These are phyloP conservation scores for Scheffersomyces spartinae DNA, from an alignment of 805 yeast genomes.

Conservation along the genomic window DNA sequence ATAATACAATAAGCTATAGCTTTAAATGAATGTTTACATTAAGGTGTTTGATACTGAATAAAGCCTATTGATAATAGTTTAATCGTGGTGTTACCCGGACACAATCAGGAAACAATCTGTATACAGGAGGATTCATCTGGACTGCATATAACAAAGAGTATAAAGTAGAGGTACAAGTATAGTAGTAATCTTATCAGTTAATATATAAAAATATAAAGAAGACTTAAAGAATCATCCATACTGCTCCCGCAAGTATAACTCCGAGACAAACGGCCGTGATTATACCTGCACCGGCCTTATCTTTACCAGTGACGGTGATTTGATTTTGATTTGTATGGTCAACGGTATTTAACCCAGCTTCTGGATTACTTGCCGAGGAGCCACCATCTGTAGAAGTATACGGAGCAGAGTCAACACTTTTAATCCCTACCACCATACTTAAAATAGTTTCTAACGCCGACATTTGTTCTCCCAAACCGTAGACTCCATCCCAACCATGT, in stretches of 20 bases:
- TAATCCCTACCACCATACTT: slow-evolving; percentile 29
- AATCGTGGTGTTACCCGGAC: too few species aligned
- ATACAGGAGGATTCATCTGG: too few species aligned
- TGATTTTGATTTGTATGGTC: slow-evolving; percentile 28
- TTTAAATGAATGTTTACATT: too few species aligned
- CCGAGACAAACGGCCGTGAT: slow-evolving; percentile 67
- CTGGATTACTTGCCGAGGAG: slow-evolving; percentile 41
- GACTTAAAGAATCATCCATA: slow-evolving; percentile 62
- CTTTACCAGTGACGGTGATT: slow-evolving; percentile 44
- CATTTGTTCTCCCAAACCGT: slow-evolving; percentile 76
- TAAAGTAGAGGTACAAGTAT: too few species aligned
- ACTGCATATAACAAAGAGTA: too few species aligned
- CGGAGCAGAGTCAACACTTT: slow-evolving; percentile 35
- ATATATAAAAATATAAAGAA: background rate
- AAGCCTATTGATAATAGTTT: too few species aligned
- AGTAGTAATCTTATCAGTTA: too few species aligned
- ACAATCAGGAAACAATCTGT: too few species aligned
- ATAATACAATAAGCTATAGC: too few species aligned
- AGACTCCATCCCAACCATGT: slow-evolving; percentile 49
- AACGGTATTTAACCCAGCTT: slow-evolving; percentile 33
- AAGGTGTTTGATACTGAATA: too few species aligned
- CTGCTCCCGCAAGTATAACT: slow-evolving; percentile 48
- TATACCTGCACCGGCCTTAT: slow-evolving; percentile 84
- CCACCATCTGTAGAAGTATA: slow-evolving; percentile 43
- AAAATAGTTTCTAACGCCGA: slow-evolving; percentile 56